These are phyloP conservation scores for Neoarthrinium moseri DNA, from an alignment of 2,329 filamentous ascomycete genomes.

Conservation along the genomic window DNA sequence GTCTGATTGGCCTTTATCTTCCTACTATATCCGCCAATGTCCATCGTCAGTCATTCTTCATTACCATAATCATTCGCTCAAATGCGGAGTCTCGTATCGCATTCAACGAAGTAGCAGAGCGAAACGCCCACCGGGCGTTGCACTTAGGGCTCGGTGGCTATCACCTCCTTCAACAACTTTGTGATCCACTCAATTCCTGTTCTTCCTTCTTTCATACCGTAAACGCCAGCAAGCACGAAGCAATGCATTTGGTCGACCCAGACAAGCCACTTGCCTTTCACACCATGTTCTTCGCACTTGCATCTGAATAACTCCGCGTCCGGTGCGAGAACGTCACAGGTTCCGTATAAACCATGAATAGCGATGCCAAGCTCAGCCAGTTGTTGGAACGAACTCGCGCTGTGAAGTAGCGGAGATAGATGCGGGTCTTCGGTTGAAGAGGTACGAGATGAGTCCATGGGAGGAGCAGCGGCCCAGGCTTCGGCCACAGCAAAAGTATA, in stretches of 20 bases:
- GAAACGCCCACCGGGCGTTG: no score
- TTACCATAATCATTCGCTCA: no score
- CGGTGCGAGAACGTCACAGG: constrained; percentile 51
- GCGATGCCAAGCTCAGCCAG: constrained; percentile 44
- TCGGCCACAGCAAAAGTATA: constrained; percentile 40
- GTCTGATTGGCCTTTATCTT: no score
- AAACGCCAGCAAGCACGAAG: constrained; percentile 50
- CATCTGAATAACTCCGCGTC: constrained; percentile 49
- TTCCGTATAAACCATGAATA: constrained; percentile 51
- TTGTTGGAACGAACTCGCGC: constrained; percentile 16
- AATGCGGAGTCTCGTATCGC: no score
- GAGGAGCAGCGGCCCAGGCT: constrained; percentile 39
- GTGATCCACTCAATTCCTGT: constrained; percentile 45
- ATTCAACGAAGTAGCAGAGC: no score
- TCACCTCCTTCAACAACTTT: constrained; percentile 18
- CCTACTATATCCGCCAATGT: no score
- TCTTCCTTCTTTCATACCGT: constrained; percentile 44
- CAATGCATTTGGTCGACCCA: constrained; percentile 63
- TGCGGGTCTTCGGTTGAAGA: constrained; percentile 33
- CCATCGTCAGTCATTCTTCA: no score
- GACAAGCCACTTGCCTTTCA: constrained; percentile 53
- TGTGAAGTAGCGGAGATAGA: constrained; percentile 39
- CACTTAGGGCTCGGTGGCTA: neutral
- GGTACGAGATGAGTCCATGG: constrained; percentile 16
- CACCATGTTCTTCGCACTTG: constrained; percentile 37